Percentiles rank a stretch among this genome's conserved stretches.
These are phyloP conservation scores for Geotrichum australiense DNA, from an alignment of 1,139 yeast species.

Conservation along the genomic window DNA sequence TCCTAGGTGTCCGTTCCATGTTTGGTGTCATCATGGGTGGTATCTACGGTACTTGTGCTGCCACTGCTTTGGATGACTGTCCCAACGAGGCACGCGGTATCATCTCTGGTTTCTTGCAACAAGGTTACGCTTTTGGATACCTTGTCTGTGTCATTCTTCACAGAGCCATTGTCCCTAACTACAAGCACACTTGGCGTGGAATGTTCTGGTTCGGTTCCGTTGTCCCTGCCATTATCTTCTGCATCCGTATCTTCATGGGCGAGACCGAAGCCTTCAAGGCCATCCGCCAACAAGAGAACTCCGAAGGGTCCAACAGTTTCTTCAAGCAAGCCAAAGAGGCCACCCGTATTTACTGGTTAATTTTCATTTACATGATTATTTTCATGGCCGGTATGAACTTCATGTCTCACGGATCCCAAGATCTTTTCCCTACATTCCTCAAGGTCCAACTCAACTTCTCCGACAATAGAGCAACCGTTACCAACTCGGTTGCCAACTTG, in stretches of 20 bases:
- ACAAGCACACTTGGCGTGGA: slow-evolving; percentile 62
- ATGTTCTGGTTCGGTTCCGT: slow-evolving; percentile 78
- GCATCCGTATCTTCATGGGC: slow-evolving; percentile 50
- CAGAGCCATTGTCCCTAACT: slow-evolving; percentile 46
- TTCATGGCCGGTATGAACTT: slow-evolving; percentile 63
- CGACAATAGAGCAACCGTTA: slow-evolving; percentile 51
- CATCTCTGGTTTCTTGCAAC: slow-evolving; percentile 61
- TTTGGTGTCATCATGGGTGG: slow-evolving; percentile 71
- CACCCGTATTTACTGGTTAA: slow-evolving; percentile 35
- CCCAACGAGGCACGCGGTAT: slow-evolving; percentile 55
- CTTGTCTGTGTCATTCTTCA: slow-evolving; percentile 57
- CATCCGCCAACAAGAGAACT: slow-evolving; percentile 29
- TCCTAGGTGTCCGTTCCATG: slow-evolving; percentile 61
- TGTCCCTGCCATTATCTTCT: slow-evolving; percentile 49
- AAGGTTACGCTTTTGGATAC: slow-evolving; percentile 68
- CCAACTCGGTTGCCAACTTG: slow-evolving; percentile 60
- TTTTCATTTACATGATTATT: slow-evolving; percentile 44
- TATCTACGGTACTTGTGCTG: slow-evolving; percentile 59
- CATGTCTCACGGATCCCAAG: slow-evolving; percentile 70
- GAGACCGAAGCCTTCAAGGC: slow-evolving; percentile 53
- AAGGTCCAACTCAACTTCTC: slow-evolving; percentile 48
- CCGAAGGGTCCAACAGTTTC: slow-evolving; percentile 47
- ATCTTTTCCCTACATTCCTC: slow-evolving; percentile 60
- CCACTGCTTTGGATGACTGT: slow-evolving; percentile 61
- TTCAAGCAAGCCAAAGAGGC: slow-evolving; percentile 26